phyloP scores from a whole-genome alignment of 2,329 filamentous ascomycete species.

The Chalara sp. region DNA sequence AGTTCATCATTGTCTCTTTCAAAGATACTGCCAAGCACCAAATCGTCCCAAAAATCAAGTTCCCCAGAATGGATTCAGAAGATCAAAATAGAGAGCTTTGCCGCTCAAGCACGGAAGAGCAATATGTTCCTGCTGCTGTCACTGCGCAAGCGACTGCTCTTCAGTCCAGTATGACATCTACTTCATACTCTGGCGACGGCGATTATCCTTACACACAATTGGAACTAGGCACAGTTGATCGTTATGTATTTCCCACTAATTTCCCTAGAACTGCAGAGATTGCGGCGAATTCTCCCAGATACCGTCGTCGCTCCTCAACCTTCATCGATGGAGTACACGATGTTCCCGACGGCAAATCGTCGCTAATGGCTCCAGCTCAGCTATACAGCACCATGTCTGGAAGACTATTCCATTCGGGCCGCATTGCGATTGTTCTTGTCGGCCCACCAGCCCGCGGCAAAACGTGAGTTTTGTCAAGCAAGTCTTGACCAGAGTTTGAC shows the following conservation, averaged over 20 bases:
- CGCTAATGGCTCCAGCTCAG: constrained; percentile 84
- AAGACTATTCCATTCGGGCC: constrained; percentile 90
- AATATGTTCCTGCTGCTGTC: no score
- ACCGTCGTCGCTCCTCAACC: constrained; percentile 87
- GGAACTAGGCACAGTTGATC: no score
- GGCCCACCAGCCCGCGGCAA: constrained; percentile 92
- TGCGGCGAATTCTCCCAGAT: constrained; percentile 82
- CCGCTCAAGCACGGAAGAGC: no score
- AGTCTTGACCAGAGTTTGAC: not conserved
- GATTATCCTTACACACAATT: no score
- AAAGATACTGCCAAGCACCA: no score
- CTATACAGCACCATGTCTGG: constrained; percentile 98
- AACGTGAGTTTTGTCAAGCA: constrained; percentile 51
- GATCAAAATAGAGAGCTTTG: no score
- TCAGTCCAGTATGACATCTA: no score
- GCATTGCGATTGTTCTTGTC: constrained; percentile 96
- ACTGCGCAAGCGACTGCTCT: no score
- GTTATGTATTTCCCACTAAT: not conserved
- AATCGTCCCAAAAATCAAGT: no score
- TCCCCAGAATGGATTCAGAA: no score
- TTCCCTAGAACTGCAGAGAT: constrained; percentile 66
- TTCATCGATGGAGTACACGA: constrained; percentile 98
- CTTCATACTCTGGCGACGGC: no score
- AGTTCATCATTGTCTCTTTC: not conserved
- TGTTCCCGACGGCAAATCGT: constrained; percentile 64